Percentiles rank a stretch among this genome's conserved stretches.
Evolutionary conservation across 139 green algal genomes (phyloP).

Genomic region (Chlamydomonas applanata): DNA sequence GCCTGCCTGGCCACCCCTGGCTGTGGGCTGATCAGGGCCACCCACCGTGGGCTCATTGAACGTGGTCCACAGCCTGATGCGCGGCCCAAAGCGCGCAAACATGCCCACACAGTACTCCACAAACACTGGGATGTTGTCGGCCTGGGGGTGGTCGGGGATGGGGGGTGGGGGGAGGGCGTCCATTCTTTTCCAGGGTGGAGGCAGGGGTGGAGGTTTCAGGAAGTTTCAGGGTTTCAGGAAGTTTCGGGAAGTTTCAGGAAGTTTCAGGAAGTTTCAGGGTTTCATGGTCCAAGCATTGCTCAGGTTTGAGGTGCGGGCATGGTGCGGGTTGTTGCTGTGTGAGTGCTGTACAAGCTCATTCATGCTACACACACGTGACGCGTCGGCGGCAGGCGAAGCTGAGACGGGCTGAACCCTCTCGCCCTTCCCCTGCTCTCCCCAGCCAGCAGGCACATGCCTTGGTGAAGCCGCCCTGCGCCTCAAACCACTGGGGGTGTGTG

Average conservation of each 20-base stretch:
- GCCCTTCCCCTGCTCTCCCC: no score
- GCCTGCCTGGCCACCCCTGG: no score
- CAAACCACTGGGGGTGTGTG: constrained; percentile 48
- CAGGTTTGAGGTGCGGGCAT: no score
- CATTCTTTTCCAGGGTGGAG: neutral
- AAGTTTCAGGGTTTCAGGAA: neutral
- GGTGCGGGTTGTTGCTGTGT: no score
- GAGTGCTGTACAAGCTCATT: no score
- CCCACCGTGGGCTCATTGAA: constrained; percentile 55
- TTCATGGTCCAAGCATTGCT: no score
- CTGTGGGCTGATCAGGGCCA: no score
- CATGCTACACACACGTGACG: no score
- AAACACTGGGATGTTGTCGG: constrained; percentile 36
- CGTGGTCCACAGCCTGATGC: constrained; percentile 37
- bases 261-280: no score
- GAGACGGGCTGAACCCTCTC: no score
- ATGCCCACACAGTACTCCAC: constrained; percentile 20
- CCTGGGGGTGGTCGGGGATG: neutral
- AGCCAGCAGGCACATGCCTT: no score
- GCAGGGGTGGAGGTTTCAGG: neutral
- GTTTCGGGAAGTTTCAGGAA: neutral
- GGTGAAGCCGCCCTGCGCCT: constrained; percentile 31
- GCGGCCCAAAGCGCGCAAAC: constrained; percentile 20
- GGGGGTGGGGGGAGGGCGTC: neutral
- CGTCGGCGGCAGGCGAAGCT: no score